phyloP scores from a whole-genome alignment of 331 rosid genomes.

The Malus hybrid region DNA sequence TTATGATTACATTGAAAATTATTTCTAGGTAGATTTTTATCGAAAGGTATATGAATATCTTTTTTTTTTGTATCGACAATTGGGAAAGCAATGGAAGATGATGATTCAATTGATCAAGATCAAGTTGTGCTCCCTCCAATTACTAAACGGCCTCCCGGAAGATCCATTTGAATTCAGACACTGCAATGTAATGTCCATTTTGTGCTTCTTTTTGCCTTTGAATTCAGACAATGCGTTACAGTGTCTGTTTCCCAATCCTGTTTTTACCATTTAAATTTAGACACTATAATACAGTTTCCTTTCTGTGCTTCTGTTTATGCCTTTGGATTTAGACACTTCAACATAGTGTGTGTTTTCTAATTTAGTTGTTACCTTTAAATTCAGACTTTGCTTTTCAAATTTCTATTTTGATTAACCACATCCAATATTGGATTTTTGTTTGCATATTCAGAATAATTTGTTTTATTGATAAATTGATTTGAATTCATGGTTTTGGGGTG shows the following conservation, averaged over 20 bases:
- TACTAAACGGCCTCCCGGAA: background rate
- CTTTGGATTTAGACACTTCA: background rate
- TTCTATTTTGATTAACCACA: background rate
- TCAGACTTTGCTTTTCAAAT: no score
- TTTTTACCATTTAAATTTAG: no score
- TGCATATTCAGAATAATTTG: background rate
- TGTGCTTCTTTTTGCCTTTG: no score
- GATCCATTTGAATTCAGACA: background rate
- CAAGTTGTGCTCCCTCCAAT: background rate
- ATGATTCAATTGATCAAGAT: background rate
- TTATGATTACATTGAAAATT: background rate
- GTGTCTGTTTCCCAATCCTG: no score
- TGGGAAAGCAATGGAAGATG: background rate
- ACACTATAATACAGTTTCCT: no score
- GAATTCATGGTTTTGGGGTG: no score
- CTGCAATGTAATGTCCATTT: background rate
- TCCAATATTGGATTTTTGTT: background rate
- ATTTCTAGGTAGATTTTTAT: background rate
- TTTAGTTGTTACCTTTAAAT: background rate
- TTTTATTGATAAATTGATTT: no score
- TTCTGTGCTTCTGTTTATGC: background rate
- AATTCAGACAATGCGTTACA: no score
- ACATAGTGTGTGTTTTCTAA: background rate
- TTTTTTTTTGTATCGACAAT: no score
- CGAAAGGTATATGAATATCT: no score